phyloP scores from a whole-genome alignment of 345 rosid genomes.

The Pugionium cornutum region DNA sequence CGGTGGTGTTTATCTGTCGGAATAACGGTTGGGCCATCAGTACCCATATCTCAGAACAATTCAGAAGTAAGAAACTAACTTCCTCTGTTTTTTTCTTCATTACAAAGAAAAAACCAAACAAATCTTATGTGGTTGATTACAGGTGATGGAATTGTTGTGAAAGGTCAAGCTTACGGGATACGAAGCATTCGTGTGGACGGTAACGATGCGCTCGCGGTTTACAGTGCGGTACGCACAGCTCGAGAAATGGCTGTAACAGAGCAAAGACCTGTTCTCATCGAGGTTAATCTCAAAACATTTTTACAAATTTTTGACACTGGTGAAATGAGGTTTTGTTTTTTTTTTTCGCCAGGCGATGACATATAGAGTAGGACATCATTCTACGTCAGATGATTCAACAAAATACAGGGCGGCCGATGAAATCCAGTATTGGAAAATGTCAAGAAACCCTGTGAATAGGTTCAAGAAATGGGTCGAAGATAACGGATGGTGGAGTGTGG shows the following conservation, averaged over 20 bases:
- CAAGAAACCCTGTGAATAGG: conserved; percentile 65
- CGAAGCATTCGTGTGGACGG: conserved; percentile 86
- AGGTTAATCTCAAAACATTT: conserved; percentile 25
- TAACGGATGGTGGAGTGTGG: conserved; percentile 78
- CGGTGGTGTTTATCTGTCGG: conserved; percentile 70
- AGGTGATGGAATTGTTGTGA: conserved; percentile 86
- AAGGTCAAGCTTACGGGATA: conserved; percentile 75
- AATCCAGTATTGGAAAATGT: conserved; percentile 67
- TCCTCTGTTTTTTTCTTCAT: conserved; percentile 6
- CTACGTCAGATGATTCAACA: conserved; percentile 88
- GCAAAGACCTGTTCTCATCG: conserved; percentile 65
- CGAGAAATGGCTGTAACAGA: conserved; percentile 64
- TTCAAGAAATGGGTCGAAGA: conserved; percentile 63
- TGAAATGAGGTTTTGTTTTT: conserved; percentile 9
- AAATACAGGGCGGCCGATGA: conserved; percentile 63
- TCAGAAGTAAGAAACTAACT: conserved; percentile 54
- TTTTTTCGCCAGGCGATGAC: conserved; percentile 51
- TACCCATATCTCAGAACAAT: conserved; percentile 69
- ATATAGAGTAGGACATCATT: conserved; percentile 81
- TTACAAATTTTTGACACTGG: not conserved
- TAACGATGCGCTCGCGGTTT: conserved; percentile 78
- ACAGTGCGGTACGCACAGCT: conserved; percentile 57
- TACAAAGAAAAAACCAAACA: not conserved
- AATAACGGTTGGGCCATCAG: conserved; percentile 96
- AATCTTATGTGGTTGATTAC: not conserved